phyloP scores from a whole-genome alignment of 495 filamentous ascomycete species.

The Trichoderma orchidacearum region DNA sequence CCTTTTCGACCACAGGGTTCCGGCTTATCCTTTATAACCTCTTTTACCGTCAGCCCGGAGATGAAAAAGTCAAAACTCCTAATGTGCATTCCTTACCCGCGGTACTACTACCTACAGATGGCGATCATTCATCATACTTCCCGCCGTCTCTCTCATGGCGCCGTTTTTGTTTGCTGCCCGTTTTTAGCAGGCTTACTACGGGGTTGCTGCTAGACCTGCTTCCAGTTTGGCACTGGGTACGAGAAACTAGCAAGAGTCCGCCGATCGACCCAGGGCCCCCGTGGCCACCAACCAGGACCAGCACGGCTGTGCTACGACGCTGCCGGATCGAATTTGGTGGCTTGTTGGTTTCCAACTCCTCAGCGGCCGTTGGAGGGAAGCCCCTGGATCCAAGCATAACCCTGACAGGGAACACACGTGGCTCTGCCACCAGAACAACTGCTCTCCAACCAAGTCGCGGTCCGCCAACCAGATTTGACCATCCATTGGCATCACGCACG shows the following conservation, averaged over 20 bases:
- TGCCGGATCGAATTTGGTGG: not conserved
- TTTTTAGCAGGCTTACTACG: too few relatives aligned
- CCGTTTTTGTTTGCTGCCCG: not conserved
- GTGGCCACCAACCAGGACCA: not conserved
- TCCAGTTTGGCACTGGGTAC: too few relatives aligned
- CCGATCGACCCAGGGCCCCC: not conserved
- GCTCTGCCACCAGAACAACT: not conserved
- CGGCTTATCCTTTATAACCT: not conserved
- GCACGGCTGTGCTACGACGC: not conserved
- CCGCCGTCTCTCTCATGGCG: not conserved
- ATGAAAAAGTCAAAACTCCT: too few relatives aligned
- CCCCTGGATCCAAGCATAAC: not conserved
- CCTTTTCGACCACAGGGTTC: not conserved
- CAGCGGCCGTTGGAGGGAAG: not conserved
- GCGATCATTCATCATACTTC: not conserved
- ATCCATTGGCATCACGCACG: not conserved
- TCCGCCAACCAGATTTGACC: not conserved
- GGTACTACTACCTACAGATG: too few relatives aligned
- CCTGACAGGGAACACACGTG: not conserved
- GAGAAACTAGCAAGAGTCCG: not conserved
- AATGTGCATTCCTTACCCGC: too few relatives aligned
- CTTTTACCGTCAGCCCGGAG: not conserved
- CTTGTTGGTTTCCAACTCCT: not conserved
- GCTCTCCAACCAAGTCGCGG: not conserved
- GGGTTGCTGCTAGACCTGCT: too few relatives aligned